Percentiles rank a stretch among this genome's conserved stretches.
These are phyloP conservation scores for Haberlea rhodopensis DNA, from an alignment of 257 asterid species.

Conservation along the genomic window DNA sequence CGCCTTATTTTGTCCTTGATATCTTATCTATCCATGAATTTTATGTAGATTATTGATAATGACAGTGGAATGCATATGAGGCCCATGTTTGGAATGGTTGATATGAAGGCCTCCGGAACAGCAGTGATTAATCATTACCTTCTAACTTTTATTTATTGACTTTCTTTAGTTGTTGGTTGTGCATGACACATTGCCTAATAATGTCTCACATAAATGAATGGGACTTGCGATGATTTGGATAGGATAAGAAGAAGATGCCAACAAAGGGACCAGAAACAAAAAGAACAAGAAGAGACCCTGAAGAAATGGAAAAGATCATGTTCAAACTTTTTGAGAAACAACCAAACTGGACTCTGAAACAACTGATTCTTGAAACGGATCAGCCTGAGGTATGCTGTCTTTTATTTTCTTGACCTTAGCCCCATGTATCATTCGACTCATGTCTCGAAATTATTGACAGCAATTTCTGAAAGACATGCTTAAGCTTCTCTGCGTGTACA, in stretches of 20 bases:
- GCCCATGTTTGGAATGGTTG: slow-evolving; percentile 2
- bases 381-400: slow-evolving; percentile 73
- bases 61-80: slow-evolving; percentile 14
- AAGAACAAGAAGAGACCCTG: too few species aligned
- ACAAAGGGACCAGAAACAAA: too few species aligned
- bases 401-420: not conserved
- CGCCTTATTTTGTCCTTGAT: not conserved
- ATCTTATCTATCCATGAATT: not conserved
- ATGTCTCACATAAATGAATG: not conserved
- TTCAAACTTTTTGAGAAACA: slow-evolving; percentile 91
- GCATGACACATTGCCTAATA: slow-evolving; percentile 4
- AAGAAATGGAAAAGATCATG: slow-evolving; percentile 95
- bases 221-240: too few species aligned
- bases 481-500: slow-evolving; percentile 74
- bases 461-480: slow-evolving; percentile 94
- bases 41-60: not conserved
- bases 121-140: not conserved
- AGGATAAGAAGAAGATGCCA: too few species aligned
- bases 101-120: slow-evolving; percentile 1
- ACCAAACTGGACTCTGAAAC: slow-evolving; percentile 86
- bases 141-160: not conserved
- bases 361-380: slow-evolving; percentile 74
- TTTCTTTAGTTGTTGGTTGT: slow-evolving; percentile 4
- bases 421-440: not conserved
- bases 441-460: slow-evolving; percentile 33